A percentile compares a stretch with the other conserved stretches of the same genome.
phyloP scores from a whole-genome alignment of 495 filamentous ascomycete species.

The Rostrohypoxylon terebratum region DNA sequence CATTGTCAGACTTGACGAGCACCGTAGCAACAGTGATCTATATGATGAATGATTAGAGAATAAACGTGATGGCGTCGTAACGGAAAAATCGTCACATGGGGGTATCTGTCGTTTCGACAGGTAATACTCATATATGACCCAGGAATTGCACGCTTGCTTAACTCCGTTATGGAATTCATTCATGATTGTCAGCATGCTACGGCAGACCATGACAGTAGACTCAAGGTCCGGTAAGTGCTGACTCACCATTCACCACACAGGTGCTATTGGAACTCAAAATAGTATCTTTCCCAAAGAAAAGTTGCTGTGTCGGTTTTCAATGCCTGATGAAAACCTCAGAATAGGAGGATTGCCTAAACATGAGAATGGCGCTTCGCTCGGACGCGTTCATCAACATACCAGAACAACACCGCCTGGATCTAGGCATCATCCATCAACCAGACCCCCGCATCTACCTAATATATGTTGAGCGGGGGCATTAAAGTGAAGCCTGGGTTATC shows the following conservation, averaged over 20 bases:
- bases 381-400: background rate
- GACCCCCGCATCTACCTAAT: background rate
- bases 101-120: background rate
- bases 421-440: background rate
- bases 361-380: background rate
- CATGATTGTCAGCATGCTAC: background rate
- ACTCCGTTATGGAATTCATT: background rate
- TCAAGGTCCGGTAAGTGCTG: background rate
- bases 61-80: background rate
- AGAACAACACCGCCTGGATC: background rate
- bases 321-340: background rate
- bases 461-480: background rate
- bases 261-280: background rate
- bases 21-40: background rate
- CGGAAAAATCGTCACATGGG: background rate
- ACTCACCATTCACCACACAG: background rate
- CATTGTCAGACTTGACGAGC: background rate
- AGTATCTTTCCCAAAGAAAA: background rate
- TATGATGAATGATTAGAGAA: background rate
- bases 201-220: background rate
- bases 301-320: background rate
- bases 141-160: background rate
- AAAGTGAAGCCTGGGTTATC: background rate
- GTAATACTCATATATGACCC: background rate
- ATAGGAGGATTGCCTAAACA: background rate